A percentile compares a stretch with the other conserved stretches of the same genome.
phyloP scores from a whole-genome alignment of 2,329 filamentous ascomycete genomes.

The Teratosphaeria destructans region DNA sequence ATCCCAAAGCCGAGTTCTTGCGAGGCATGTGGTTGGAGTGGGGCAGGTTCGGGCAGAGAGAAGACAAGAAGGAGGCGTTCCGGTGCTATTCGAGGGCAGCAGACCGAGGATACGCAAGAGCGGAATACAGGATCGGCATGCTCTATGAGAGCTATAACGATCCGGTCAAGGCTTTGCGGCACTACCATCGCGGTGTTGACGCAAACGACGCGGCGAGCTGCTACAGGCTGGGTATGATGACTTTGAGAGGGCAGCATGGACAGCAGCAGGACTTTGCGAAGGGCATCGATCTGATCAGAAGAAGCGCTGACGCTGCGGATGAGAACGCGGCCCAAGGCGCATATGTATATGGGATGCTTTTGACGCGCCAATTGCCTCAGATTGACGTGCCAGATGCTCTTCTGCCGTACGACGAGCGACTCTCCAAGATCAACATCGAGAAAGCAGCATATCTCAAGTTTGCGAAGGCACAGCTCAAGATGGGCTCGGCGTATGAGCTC shows the following conservation, averaged over 20 bases:
- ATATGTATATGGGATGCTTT: constrained; percentile 81
- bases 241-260: constrained; percentile 83
- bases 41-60: constrained; percentile 81
- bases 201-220: constrained; percentile 79
- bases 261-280: constrained; percentile 69
- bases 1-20: constrained; percentile 91
- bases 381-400: constrained; percentile 66
- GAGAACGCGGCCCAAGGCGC: constrained; percentile 95
- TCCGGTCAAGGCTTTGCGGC: constrained; percentile 76
- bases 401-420: constrained; percentile 60
- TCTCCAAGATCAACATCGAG: constrained; percentile 79
- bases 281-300: constrained; percentile 72
- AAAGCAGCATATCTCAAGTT: constrained; percentile 95
- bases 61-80: constrained; percentile 93
- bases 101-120: constrained; percentile 73
- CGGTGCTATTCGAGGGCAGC: constrained; percentile 76
- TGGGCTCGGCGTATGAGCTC: constrained; percentile 91
- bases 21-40: constrained; percentile 96
- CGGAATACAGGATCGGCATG: constrained; percentile 97
- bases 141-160: constrained; percentile 94
- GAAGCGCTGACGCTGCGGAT: constrained; percentile 76
- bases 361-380: constrained; percentile 83
- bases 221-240: constrained; percentile 93
- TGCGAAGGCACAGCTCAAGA: constrained; percentile 90
- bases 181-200: constrained; percentile 75